Evolutionary conservation across 1,284 basidiomycete species (phyloP).

Genomic region (Afroboletus lepidellus): DNA sequence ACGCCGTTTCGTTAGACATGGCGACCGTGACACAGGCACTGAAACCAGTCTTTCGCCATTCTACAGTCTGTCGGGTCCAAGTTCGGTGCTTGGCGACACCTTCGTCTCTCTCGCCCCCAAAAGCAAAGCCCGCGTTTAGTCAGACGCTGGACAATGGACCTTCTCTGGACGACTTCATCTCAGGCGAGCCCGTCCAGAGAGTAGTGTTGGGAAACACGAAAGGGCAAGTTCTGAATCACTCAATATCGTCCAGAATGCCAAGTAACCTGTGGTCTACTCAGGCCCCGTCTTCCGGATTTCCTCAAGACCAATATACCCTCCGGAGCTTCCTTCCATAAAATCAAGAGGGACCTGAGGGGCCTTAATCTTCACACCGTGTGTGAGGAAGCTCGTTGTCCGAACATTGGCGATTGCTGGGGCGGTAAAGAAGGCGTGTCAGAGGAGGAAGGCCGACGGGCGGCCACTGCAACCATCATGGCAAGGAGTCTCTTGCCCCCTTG

Average conservation of each 20-base stretch:
- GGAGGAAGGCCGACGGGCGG: slow-evolving; percentile 74
- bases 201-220: slow-evolving; percentile 79
- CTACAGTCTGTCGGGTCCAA: slow-evolving; percentile 15
- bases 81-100: slow-evolving; percentile 57
- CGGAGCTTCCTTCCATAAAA: slow-evolving; percentile 85
- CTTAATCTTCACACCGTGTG: slow-evolving; percentile 94
- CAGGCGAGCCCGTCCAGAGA: slow-evolving; percentile 58
- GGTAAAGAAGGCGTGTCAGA: slow-evolving; percentile 76
- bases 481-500: slow-evolving; percentile 20
- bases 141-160: slow-evolving; percentile 71
- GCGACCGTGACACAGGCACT: slow-evolving; percentile 10
- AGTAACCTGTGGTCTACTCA: slow-evolving; percentile 31
- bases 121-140: slow-evolving; percentile 47
- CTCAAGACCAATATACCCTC: slow-evolving; percentile 94
- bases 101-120: slow-evolving; percentile 31
- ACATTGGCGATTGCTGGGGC: slow-evolving; percentile 99
- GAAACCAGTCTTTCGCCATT: slow-evolving; percentile 12
- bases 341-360: slow-evolving; percentile 94
- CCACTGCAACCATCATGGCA: slow-evolving; percentile 99
- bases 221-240: slow-evolving; percentile 46
- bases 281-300: slow-evolving; percentile 87
- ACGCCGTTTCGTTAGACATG: slow-evolving; percentile 1
- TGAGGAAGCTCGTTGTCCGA: slow-evolving; percentile 98
- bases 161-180: slow-evolving; percentile 83
- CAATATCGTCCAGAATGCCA: neutral